These are phyloP conservation scores for Coccomyxa sp. DNA, from an alignment of 139 green algal genomes.

Conservation along the genomic window DNA sequence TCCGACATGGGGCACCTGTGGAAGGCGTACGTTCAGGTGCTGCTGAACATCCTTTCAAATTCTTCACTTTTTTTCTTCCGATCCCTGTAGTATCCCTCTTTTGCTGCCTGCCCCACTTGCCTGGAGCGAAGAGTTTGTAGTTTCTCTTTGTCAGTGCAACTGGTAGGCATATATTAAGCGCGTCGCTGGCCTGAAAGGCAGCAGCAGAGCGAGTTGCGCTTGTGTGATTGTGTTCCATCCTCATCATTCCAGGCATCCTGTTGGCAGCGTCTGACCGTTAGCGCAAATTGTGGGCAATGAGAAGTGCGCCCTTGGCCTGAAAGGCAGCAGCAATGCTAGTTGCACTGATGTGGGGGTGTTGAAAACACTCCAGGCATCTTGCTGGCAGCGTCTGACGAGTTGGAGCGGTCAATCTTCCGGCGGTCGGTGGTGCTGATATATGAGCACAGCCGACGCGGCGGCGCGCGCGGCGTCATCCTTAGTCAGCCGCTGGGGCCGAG, in stretches of 20 bases:
- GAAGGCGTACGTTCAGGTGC: constrained; percentile 15
- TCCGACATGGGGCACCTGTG: constrained; percentile 26
- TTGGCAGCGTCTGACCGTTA: constrained; percentile 20
- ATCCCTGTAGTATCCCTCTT: too few species aligned
- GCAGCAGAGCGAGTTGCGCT: too few species aligned
- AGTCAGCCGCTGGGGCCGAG: constrained; percentile 21
- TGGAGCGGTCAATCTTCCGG: constrained; percentile 31
- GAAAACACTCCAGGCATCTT: not conserved
- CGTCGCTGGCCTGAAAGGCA: too few species aligned
- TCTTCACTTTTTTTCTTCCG: too few species aligned
- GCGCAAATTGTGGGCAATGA: not conserved
- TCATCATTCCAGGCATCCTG: not conserved
- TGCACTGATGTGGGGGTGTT: not conserved
- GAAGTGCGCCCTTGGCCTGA: not conserved
- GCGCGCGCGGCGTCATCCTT: constrained; percentile 33
- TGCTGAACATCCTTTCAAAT: not conserved
- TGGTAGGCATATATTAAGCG: too few species aligned
- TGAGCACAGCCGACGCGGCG: constrained; percentile 8
- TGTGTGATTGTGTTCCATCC: too few species aligned
- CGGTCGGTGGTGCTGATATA: constrained; percentile 34
- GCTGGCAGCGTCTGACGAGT: constrained; percentile 25
- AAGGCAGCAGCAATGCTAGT: too few species aligned
- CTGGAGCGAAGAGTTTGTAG: too few species aligned
- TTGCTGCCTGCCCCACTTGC: too few species aligned
- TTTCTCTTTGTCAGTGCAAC: too few species aligned